Percentiles rank a stretch among this genome's conserved stretches.
These are phyloP conservation scores for Backusella liffmaniae DNA, from an alignment of 192 early-diverging fungal genomes.

Conservation along the genomic window DNA sequence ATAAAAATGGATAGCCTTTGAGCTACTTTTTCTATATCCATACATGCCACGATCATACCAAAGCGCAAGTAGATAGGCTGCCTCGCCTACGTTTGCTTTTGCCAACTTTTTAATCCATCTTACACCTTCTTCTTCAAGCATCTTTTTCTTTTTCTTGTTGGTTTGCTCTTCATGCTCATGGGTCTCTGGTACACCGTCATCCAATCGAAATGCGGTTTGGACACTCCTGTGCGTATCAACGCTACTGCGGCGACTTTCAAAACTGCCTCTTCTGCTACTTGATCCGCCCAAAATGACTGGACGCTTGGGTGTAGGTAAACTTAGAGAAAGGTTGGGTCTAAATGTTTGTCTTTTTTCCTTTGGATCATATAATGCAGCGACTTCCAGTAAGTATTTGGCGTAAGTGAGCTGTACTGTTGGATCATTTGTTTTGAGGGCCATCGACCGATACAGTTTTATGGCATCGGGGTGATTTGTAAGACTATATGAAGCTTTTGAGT, in stretches of 20 bases:
- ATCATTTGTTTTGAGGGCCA: constrained; percentile 77
- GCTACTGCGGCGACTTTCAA: constrained; percentile 8
- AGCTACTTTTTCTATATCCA: constrained; percentile 46
- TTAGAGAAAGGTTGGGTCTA: constrained; percentile 1
- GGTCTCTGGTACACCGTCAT: background rate
- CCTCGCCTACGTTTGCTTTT: constrained; percentile 65
- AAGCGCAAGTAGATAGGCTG: constrained; percentile 65
- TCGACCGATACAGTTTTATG: constrained; percentile 69
- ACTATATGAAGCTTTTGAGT: constrained; percentile 27
- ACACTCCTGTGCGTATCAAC: background rate
- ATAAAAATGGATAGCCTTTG: constrained; percentile 66
- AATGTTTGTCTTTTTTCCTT: background rate
- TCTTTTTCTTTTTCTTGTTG: constrained; percentile 14
- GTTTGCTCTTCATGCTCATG: background rate
- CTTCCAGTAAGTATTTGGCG: constrained; percentile 75
- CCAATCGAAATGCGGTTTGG: background rate
- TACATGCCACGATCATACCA: constrained; percentile 70
- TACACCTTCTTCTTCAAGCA: constrained; percentile 54
- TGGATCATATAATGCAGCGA: constrained; percentile 46
- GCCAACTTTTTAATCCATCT: constrained; percentile 72
- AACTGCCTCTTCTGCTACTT: background rate
- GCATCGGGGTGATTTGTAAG: constrained; percentile 30
- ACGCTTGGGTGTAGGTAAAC: background rate
- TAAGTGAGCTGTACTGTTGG: constrained; percentile 68
- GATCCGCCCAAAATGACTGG: background rate